Conservation (phyloP, 495 filamentous ascomycete genomes). For the Peziza echinospora region DNA sequence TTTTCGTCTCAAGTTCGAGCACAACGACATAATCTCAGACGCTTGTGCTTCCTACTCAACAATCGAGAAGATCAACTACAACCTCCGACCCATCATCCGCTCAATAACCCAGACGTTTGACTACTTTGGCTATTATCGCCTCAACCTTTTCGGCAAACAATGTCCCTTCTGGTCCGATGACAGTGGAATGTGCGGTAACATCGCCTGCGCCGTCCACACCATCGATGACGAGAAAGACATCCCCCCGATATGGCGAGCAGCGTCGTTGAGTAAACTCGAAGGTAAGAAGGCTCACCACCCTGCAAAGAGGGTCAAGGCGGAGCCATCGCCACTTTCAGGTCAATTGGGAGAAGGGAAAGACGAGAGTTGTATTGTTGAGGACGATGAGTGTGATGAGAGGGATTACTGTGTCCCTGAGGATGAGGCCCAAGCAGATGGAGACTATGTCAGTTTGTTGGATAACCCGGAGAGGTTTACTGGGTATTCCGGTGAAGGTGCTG, state of each 20-base stretch:
- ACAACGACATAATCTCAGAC: constrained; percentile 34
- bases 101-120: constrained; percentile 70
- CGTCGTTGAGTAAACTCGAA: constrained; percentile 80
- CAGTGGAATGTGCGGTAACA: constrained; percentile 88
- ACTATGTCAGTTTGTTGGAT: constrained; percentile 83
- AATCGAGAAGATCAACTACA: constrained; percentile 61
- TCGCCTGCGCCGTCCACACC: constrained; percentile 91
- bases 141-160: constrained; percentile 87
- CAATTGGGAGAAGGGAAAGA: constrained; percentile 66
- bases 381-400: constrained; percentile 91
- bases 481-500: constrained; percentile 60
- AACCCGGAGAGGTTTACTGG: constrained; percentile 94
- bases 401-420: constrained; percentile 97
- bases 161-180: constrained; percentile 94
- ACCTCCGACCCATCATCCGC: constrained; percentile 57
- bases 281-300: constrained; percentile 83
- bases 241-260: constrained; percentile 70
- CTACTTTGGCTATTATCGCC: constrained; percentile 90
- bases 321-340: constrained; percentile 53
- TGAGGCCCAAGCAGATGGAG: constrained; percentile 68
- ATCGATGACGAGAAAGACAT: constrained; percentile 89
- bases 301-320: constrained; percentile 40
- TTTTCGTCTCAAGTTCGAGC: background rate
- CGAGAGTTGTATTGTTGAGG: constrained; percentile 90
- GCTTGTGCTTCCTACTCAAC: constrained; percentile 82